These are phyloP conservation scores for Candida sithepensis DNA, from an alignment of 805 yeast genomes.

Conservation along the genomic window DNA sequence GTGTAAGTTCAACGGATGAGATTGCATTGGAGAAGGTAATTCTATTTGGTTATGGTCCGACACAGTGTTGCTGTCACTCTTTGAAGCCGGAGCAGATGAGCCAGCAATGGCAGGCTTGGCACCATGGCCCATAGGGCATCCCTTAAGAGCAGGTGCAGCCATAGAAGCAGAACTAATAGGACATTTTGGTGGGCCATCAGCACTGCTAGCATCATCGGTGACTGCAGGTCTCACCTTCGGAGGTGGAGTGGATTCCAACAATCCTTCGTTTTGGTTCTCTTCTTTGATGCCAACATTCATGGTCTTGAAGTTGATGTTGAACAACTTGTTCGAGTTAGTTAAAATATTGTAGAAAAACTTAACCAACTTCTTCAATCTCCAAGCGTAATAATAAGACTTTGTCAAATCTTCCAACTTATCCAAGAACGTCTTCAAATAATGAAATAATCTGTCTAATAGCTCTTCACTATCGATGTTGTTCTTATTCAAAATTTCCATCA, in stretches of 20 bases:
- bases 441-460: constrained; percentile 30
- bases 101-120: background rate
- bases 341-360: constrained; percentile 35
- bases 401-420: constrained; percentile 35
- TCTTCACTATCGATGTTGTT: constrained; percentile 35
- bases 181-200: background rate
- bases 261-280: constrained; percentile 9
- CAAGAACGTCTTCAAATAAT: constrained; percentile 32
- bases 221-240: background rate
- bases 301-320: constrained; percentile 29
- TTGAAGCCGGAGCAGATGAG: too few species aligned
- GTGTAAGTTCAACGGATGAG: constrained; percentile 7
- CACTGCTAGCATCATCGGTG: background rate
- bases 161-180: background rate
- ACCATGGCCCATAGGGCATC: constrained; percentile 1
- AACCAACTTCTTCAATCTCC: constrained; percentile 41
- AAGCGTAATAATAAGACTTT: constrained; percentile 41
- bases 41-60: constrained; percentile 5
- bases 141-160: background rate
- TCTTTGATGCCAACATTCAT: constrained; percentile 21
- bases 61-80: constrained; percentile 7
- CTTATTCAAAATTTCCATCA: constrained; percentile 30
- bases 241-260: constrained; percentile 12
- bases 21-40: constrained; percentile 1
- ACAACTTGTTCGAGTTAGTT: constrained; percentile 32